Base-by-base conservation (phyloP, 2,329 filamentous ascomycete species). In the Aspergillus sergii region DNA sequence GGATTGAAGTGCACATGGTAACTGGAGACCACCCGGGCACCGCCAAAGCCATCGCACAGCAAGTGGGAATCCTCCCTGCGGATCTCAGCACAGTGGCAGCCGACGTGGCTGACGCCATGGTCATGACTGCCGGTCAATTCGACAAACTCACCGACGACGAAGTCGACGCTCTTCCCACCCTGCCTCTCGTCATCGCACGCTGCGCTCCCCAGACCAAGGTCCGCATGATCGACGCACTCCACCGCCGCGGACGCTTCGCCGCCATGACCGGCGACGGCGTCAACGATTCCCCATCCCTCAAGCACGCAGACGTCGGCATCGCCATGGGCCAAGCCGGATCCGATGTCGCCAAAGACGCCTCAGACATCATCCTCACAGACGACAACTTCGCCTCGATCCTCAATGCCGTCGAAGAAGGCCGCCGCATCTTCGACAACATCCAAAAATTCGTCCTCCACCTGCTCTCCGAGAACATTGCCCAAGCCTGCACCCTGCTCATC, bases 261-360 rank as follows among this genome's bases (percentile, higher is more conserved):
- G 92, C 91, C 62, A 94, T 94, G 91, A 94, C 91, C 45, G 92
- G 92, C 66, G 92, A 95, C 68, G 91, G 92, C 56, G 91, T 94
- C 67, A 95, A 95, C 74, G 92, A 95, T 74, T 90, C 91, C 9
- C 92, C 92, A 0, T 92, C 91, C 7, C 83, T 95, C 45, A 91
- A 91, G 67, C 85, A 86, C 32, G 90, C 91, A 6, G 92, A 96
- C 71, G 91, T 96, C 28, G 92, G 91, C 66, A 95, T 94, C 66
- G 91, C 91, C 60, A 94, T 94, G 91, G 92, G 91, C 26, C 77
- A 84, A 75, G 87, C 89, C 3, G 92, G 92, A 1, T 92, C 89
- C 6, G 92, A 94, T 69, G 91, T 94, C 3, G 92, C 92, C 69
- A 94, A 94, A 53, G 74, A 76, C 43, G 73, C 84, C 75, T 81